Conservation (phyloP, 495 filamentous ascomycete species). For the Niebla homalea region DNA sequence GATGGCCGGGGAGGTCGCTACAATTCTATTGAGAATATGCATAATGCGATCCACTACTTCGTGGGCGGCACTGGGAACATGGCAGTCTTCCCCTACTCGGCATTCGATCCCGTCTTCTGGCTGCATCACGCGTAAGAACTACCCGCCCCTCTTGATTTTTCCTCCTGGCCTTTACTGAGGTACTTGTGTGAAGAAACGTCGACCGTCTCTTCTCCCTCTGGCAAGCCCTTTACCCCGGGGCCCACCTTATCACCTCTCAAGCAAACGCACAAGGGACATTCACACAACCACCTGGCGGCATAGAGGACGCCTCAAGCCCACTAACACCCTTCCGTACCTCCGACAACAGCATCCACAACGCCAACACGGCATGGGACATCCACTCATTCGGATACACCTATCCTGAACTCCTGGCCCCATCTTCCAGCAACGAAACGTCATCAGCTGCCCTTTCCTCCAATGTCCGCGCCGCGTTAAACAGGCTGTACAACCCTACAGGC, state of each 20-base stretch:
- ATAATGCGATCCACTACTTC: slow-evolving; percentile 46
- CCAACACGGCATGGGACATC: slow-evolving; percentile 18
- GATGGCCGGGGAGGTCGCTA: slow-evolving; percentile 7
- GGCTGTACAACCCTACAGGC: slow-evolving; percentile 22
- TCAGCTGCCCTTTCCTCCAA: slow-evolving; percentile 17
- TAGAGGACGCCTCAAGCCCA: slow-evolving; percentile 16
- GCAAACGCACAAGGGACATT: slow-evolving; percentile 35
- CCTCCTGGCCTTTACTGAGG: not conserved
- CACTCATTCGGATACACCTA: slow-evolving; percentile 34
- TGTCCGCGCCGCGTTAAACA: slow-evolving; percentile 21
- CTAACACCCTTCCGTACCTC: slow-evolving; percentile 32
- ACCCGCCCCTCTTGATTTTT: not conserved
- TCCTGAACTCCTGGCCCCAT: slow-evolving; percentile 28
- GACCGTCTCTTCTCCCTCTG: slow-evolving; percentile 61
- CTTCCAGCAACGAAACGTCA: slow-evolving; percentile 15
- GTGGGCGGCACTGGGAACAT: slow-evolving; percentile 53
- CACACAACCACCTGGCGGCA: slow-evolving; percentile 30
- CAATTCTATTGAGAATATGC: slow-evolving; percentile 26
- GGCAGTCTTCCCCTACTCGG: slow-evolving; percentile 42
- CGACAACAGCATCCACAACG: slow-evolving; percentile 26
- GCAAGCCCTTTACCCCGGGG: slow-evolving; percentile 51
- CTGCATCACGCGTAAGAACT: slow-evolving; percentile 39
- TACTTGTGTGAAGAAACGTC: slow-evolving; percentile 21
- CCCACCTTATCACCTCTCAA: slow-evolving; percentile 36
- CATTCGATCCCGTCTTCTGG: slow-evolving; percentile 65